Conservation (phyloP, 2,329 filamentous ascomycete species). For the Kalmusia sp. region DNA sequence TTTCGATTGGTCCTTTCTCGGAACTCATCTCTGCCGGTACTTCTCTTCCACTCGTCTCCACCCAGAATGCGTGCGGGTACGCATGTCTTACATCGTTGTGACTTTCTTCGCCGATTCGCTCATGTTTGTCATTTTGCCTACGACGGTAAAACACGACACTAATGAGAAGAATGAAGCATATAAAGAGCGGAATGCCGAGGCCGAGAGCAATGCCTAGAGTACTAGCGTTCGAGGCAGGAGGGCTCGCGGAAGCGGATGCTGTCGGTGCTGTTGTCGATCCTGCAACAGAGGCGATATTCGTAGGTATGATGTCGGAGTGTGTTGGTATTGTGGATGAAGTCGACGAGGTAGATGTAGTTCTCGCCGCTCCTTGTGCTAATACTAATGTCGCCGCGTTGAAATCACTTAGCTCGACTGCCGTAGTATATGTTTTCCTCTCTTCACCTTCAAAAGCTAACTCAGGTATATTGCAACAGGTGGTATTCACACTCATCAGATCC, state of each 20-base stretch:
- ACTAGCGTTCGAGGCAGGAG: not conserved
- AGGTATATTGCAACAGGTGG: slow-evolving; percentile 7
- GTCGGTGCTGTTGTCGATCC: too few relatives aligned
- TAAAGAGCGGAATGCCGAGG: not conserved
- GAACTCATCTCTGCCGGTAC: slow-evolving; percentile 4
- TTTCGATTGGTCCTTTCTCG: not conserved
- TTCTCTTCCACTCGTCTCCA: slow-evolving; percentile 6
- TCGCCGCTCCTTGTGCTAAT: not conserved
- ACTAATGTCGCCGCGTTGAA: not conserved
- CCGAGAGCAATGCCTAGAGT: not conserved
- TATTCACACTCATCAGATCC: slow-evolving; percentile 4
- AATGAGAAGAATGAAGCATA: not conserved
- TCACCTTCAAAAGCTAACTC: not conserved
- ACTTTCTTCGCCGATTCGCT: not conserved
- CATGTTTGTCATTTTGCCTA: not conserved
- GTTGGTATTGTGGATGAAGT: not conserved
- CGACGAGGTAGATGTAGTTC: not conserved
- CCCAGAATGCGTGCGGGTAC: slow-evolving; percentile 5
- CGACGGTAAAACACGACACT: not conserved
- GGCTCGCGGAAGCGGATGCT: not conserved
- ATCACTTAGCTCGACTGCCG: not conserved
- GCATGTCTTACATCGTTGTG: not conserved
- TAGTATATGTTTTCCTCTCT: slow-evolving; percentile 1
- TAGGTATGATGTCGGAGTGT: not conserved
- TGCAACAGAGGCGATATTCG: too few relatives aligned